Conservation (phyloP, 306 rosid genomes). For the Cucurbita pepo region DNA sequence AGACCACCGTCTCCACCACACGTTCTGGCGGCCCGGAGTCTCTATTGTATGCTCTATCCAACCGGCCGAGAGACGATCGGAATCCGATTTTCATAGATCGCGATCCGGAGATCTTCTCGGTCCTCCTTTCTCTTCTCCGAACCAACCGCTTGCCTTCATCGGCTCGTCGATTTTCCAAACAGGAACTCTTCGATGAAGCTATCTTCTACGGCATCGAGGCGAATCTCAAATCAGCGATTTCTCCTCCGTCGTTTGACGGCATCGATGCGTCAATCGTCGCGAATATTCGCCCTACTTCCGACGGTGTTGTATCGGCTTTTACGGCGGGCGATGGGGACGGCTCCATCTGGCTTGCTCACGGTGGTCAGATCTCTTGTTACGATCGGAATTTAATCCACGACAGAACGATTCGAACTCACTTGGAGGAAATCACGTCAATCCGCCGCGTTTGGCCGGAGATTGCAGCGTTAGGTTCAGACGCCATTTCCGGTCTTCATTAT, state of each 20-base stretch:
- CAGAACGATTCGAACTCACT: slow-evolving; percentile 53
- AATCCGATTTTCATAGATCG: slow-evolving; percentile 75
- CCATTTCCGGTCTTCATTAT: slow-evolving; percentile 56
- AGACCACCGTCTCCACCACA: slow-evolving; percentile 53
- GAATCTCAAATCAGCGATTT: slow-evolving; percentile 35
- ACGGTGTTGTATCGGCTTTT: slow-evolving; percentile 57
- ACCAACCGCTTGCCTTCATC: slow-evolving; percentile 57
- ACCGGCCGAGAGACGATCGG: slow-evolving; percentile 28
- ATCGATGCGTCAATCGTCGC: slow-evolving; percentile 47
- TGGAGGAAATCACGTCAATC: slow-evolving; percentile 54
- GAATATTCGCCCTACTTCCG: slow-evolving; percentile 52
- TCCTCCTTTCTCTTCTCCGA: slow-evolving; percentile 68
- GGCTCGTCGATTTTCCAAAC: slow-evolving; percentile 47
- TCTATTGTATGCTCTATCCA: slow-evolving; percentile 50
- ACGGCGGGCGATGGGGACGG: slow-evolving; percentile 33
- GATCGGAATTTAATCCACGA: slow-evolving; percentile 48
- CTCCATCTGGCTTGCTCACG: slow-evolving; percentile 78
- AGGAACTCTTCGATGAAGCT: slow-evolving; percentile 81
- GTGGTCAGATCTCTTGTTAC: slow-evolving; percentile 68
- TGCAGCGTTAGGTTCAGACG: slow-evolving; percentile 49
- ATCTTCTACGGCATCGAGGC: slow-evolving; percentile 65
- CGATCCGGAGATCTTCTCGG: slow-evolving; percentile 75
- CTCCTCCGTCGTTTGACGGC: slow-evolving; percentile 53
- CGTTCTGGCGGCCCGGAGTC: slow-evolving; percentile 68
- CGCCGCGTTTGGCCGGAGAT: slow-evolving; percentile 57